Conservation (phyloP, 129 eudicot species). For the Erigeron canadensis region DNA sequence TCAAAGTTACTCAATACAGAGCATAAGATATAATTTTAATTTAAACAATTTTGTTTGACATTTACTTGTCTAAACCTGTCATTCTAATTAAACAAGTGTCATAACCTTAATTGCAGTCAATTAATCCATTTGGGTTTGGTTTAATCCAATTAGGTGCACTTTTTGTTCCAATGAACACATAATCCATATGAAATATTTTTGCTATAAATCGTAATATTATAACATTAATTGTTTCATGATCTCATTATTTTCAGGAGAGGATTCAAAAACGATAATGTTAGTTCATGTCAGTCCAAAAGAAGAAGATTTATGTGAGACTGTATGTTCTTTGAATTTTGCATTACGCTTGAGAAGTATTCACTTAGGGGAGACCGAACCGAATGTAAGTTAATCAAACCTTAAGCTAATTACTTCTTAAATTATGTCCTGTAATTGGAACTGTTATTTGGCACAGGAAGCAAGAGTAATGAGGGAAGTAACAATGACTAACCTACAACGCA, state of each 20-base stretch:
- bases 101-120: no score
- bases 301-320: conserved; percentile 72
- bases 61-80: no score
- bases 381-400: conserved; percentile 32
- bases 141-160: no score
- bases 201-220: no score
- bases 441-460: conserved; percentile 35
- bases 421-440: not conserved
- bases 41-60: no score
- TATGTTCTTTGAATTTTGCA: conserved; percentile 61
- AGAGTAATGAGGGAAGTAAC: conserved; percentile 26
- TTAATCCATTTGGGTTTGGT: no score
- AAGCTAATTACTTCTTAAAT: not conserved
- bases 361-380: conserved; percentile 37
- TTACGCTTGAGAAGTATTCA: conserved; percentile 41
- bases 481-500: conserved; percentile 33
- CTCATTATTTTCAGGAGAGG: conserved; percentile 49
- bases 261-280: conserved; percentile 68
- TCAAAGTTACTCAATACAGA: no score
- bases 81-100: no score
- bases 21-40: no score
- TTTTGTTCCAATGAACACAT: no score
- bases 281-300: conserved; percentile 71
- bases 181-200: no score
- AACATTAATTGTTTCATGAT: not conserved